Evolutionary conservation across 345 rosid genomes (phyloP).

Genomic region (Populus nigra): DNA sequence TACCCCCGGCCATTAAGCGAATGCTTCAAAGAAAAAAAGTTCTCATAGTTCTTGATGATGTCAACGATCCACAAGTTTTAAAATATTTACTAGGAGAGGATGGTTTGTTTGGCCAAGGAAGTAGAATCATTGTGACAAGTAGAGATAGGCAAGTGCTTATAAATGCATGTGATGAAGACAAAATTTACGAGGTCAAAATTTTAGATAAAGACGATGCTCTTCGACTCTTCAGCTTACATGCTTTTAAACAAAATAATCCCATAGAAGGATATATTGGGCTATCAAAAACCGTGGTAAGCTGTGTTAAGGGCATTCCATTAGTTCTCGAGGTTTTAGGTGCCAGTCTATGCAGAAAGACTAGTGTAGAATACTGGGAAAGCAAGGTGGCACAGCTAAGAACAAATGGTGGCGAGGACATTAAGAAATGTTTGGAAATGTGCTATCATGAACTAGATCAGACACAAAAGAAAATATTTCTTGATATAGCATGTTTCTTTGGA

Average conservation of each 20-base stretch:
- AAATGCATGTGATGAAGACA: neutral
- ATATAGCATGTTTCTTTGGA: conserved; percentile 14
- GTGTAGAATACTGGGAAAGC: neutral
- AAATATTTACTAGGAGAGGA: neutral
- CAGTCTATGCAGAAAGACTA: neutral
- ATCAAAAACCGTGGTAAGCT: neutral
- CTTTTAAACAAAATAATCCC: conserved; percentile 1
- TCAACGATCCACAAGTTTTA: neutral
- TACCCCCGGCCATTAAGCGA: too few relatives aligned
- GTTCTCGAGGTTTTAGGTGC: conserved; percentile 4
- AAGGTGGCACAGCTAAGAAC: neutral
- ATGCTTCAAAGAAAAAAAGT: neutral
- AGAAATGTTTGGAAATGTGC: neutral
- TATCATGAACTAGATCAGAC: neutral
- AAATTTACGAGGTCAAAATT: neutral
- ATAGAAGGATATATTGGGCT: neutral
- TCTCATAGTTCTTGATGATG: conserved; percentile 9
- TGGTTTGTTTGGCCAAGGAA: neutral
- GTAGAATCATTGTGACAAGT: neutral
- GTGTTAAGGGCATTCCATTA: conserved; percentile 2
- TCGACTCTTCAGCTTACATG: conserved; percentile 2
- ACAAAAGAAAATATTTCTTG: conserved; percentile 6
- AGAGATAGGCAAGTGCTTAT: conserved; percentile 4
- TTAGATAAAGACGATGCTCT: neutral
- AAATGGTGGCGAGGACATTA: neutral